phyloP scores from a whole-genome alignment of 805 yeast species.

The Cyberlindnera japonica region DNA sequence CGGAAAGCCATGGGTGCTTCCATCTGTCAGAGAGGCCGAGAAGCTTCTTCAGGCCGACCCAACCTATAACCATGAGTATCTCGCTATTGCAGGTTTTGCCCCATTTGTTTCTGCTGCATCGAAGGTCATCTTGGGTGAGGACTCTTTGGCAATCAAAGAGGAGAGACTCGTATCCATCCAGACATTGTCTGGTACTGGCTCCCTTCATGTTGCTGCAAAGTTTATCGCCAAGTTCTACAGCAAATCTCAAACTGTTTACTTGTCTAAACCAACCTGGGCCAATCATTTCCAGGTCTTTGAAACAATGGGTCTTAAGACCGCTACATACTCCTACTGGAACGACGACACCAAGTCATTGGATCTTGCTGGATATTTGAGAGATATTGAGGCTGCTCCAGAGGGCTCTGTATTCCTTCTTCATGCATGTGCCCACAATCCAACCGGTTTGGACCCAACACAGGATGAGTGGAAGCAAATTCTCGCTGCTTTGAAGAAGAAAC shows the following conservation, averaged over 20 bases:
- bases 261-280: conserved; percentile 96
- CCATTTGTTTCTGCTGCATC: conserved; percentile 69
- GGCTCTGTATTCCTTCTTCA: conserved; percentile 84
- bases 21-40: conserved; percentile 70
- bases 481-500: conserved; percentile 51
- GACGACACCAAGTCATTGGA: conserved; percentile 64
- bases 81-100: conserved; percentile 75
- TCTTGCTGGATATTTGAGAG: conserved; percentile 58
- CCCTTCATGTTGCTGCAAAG: conserved; percentile 82
- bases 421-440: conserved; percentile 97
- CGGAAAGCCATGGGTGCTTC: conserved; percentile 71
- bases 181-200: conserved; percentile 85
- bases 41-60: conserved; percentile 53
- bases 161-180: conserved; percentile 60
- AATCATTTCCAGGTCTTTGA: conserved; percentile 86
- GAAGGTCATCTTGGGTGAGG: conserved; percentile 63
- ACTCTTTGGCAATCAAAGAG: conserved; percentile 48
- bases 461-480: conserved; percentile 78
- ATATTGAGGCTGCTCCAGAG: conserved; percentile 61
- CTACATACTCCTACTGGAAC: conserved; percentile 85
- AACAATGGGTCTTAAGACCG: conserved; percentile 62
- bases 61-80: conserved; percentile 78
- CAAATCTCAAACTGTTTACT: conserved; percentile 49
- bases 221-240: conserved; percentile 33
- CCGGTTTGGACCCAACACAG: conserved; percentile 88